Percentiles rank a stretch among this genome's conserved stretches.
Conservation (phyloP, 2,329 filamentous ascomycete species). For the Pseudopyrenochaeta lycopersici region DNA sequence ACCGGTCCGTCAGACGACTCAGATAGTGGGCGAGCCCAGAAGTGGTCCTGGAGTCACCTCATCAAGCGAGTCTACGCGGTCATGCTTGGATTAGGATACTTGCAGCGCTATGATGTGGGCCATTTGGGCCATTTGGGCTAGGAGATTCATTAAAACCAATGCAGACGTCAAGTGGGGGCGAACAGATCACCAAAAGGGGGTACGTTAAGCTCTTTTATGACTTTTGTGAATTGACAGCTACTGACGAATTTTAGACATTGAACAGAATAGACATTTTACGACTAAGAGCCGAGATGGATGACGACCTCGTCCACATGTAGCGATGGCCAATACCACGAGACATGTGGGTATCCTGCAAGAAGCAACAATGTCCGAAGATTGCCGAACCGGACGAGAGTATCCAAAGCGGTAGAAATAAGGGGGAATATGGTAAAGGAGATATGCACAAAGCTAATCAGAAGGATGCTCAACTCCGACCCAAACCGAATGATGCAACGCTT, state of each 20-base stretch:
- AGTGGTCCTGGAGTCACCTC: no score
- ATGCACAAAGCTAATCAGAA: slow-evolving; percentile 21
- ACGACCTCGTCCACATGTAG: slow-evolving; percentile 11
- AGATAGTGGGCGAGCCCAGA: no score
- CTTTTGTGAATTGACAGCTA: slow-evolving; percentile 12
- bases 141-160: no score
- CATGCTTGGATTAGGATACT: no score
- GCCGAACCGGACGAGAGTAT: slow-evolving; percentile 20
- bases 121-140: no score
- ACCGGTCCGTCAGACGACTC: no score
- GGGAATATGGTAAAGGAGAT: slow-evolving; percentile 28
- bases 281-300: slow-evolving; percentile 19
- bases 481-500: slow-evolving; percentile 10
- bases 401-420: slow-evolving; percentile 23
- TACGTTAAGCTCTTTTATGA: slow-evolving; percentile 3
- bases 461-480: slow-evolving; percentile 21
- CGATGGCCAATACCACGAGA: slow-evolving; percentile 25
- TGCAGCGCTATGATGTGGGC: no score
- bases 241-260: slow-evolving; percentile 35
- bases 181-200: background rate
- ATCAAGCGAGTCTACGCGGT: no score
- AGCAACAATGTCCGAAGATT: slow-evolving; percentile 26
- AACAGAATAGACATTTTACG: slow-evolving; percentile 33
- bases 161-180: no score
- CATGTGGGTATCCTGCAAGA: slow-evolving; percentile 31